Percentiles rank a stretch among this genome's conserved stretches.
phyloP scores from a whole-genome alignment of 2,329 filamentous ascomycete species.

The Epichloe amarillans region DNA sequence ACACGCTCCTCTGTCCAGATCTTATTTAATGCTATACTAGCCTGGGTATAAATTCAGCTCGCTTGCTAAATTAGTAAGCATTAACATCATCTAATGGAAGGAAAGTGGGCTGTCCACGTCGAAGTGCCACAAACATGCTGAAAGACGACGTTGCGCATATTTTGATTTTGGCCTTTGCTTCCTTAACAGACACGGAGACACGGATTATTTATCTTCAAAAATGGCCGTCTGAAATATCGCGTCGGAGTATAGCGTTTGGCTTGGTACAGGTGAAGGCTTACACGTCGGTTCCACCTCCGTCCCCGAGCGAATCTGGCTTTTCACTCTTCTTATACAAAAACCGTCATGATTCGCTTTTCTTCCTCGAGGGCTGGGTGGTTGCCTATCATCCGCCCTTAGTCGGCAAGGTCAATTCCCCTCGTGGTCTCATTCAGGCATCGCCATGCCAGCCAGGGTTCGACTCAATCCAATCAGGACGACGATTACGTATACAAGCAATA shows the following conservation, averaged over 20 bases:
- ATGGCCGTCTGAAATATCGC: neutral
- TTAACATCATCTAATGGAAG: no score
- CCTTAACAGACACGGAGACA: neutral
- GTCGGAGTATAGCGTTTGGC: neutral
- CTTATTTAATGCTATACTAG: no score
- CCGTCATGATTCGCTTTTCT: neutral
- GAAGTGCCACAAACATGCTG: no score
- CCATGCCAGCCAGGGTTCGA: slow-evolving; percentile 50
- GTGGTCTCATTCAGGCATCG: slow-evolving; percentile 38
- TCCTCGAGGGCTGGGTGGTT: slow-evolving; percentile 5
- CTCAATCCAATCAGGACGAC: slow-evolving; percentile 62
- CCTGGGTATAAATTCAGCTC: neutral
- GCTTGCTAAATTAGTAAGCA: neutral
- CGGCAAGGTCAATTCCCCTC: neutral
- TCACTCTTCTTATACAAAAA: neutral
- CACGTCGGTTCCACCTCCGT: neutral
- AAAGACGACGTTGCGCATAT: no score
- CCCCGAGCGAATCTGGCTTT: neutral
- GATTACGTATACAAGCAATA: slow-evolving; percentile 67
- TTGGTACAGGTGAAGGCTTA: neutral
- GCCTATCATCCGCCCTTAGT: slow-evolving; percentile 24
- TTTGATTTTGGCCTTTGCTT: no score
- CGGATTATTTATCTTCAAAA: neutral
- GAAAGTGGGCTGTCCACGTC: no score
- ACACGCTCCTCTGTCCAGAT: no score